Evolutionary conservation across 1,284 basidiomycete species (phyloP), one percentile per base, ranked within the genome.

Genomic region (Neonothopanus nambi): DNA sequence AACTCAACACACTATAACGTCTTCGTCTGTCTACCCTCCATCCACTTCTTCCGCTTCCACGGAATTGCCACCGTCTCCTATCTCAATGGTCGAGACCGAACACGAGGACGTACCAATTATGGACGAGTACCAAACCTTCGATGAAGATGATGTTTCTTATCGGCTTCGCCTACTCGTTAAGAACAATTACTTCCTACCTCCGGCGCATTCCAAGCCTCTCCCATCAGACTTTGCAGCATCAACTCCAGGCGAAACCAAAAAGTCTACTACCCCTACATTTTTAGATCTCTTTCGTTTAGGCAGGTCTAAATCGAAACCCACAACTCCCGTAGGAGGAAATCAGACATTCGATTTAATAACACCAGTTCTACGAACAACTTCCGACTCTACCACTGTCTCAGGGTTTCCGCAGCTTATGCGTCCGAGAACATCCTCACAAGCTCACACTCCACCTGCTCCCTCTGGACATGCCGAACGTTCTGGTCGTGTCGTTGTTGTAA

Each of bases 151-250:
- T 63, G 89, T 92, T 33, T 84, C 88, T 21, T 88, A 90, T 70
- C 85, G 89, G 23, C 79, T 92, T 17, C 84, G 84, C 40, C 76
- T 92, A 47, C 80, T 92, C 40, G 84, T 92, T 52, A 88, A 86
- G 66, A 92, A 92, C 70, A 90, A 77, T 63, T 92, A 92, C 65
- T 92, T 89, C 64, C 80, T 92, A 37, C 89, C 89, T 5, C 90
- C 89, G 11, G 89, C 90, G 0, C 89, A 92, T 63, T 77, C 83
- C 37, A 92, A 92, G 63, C 89, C 89, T 3, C 81, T 79, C 8
- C 80, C 81, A 2, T 75, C 81, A 38, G 81, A 84, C 48, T 80
- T 89, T 55, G 76, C 80, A 12, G 65, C 70, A 15, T 61, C n/a
- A n/a, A n/a, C 55, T 62, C 70, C 50, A 45, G 8, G 13, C 8